Evolutionary conservation across 140 eudicot species (phyloP), one percentile per base, ranked within the genome.

Genomic region (Stevia rebaudiana): DNA sequence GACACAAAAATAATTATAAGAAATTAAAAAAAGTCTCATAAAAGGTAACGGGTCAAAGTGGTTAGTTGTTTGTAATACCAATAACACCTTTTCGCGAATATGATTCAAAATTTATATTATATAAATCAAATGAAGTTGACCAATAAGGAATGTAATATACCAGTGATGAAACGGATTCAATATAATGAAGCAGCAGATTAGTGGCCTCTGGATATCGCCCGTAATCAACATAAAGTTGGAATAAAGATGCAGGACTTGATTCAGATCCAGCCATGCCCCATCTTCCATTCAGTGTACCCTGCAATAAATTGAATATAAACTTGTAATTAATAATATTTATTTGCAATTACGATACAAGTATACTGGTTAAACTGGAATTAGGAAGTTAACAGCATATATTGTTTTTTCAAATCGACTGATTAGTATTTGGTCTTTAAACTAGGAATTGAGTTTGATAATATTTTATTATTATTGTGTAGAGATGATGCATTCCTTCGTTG

Each of bases 191-290:
- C 58, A 94, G 80, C 64, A 94, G 76, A 71, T 86, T 84, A 46
- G 82, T 78, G 49, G 99, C 99, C 78, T 94, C 99, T 22, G 79
- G 63, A 78, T 81, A 86, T 54, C 99, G 85, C 6, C 99, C 90
- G 70, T 88, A 88, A 74, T 94, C 88, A 67, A 88, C 90, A 78
- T 88, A 94, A 13, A 94, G 73, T 51, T 82, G 84, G 60, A 94
- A 79, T 67, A 94, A 70, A 52, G 94, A 77, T 65, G 97, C 95
- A 53, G 99, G 94, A 41, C 78, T 77, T 37, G 88, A 81, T 71
- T 85, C 99, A 49, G 73, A 78, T 46, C 99, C 97, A 58, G 76
- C 65, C 99, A 94, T 94, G 42, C 99, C 99, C 70, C 75, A 78
- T 53, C 63, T 66, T 79, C 94, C 81, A 24, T 63, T 74, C 59